A percentile compares a stretch with the other conserved stretches of the same genome.
Evolutionary conservation across 139 green algal species (phyloP).

Genomic region (Mesotaenium endlicherianum): DNA sequence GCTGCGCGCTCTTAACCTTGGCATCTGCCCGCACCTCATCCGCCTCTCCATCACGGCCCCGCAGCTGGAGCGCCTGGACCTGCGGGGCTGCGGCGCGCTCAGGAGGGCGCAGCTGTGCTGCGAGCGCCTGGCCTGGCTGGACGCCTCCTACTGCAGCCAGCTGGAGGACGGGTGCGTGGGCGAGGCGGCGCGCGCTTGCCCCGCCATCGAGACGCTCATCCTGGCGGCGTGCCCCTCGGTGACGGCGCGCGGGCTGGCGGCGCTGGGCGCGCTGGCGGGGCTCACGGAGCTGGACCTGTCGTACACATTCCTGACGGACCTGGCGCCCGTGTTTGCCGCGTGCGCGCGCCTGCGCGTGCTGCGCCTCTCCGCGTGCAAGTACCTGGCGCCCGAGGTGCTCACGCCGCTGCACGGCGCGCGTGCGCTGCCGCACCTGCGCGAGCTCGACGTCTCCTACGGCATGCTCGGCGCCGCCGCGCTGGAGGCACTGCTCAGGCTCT

Average conservation of each 20-base stretch:
- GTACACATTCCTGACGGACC: neutral
- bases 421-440: neutral
- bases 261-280: neutral
- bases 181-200: neutral
- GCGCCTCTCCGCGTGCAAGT: slow-evolving; percentile 19
- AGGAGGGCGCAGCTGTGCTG: neutral
- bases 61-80: neutral
- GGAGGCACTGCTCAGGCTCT: neutral
- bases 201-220: neutral
- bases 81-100: slow-evolving; percentile 30
- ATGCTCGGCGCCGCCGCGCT: slow-evolving; percentile 8
- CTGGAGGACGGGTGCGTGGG: neutral
- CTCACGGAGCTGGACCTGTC: slow-evolving; percentile 17
- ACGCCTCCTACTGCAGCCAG: slow-evolving; percentile 39
- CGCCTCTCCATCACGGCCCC: neutral
- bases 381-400: neutral
- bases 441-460: slow-evolving; percentile 28
- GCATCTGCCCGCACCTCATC: slow-evolving; percentile 33
- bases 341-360: slow-evolving; percentile 2
- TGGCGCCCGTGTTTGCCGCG: slow-evolving; percentile 1
- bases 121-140: slow-evolving; percentile 9
- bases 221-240: slow-evolving; percentile 16
- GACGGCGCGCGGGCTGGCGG: neutral
- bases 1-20: slow-evolving; percentile 26
- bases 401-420: neutral